Conservation (phyloP, 257 asterid species). For the Leonotis leonurus region DNA sequence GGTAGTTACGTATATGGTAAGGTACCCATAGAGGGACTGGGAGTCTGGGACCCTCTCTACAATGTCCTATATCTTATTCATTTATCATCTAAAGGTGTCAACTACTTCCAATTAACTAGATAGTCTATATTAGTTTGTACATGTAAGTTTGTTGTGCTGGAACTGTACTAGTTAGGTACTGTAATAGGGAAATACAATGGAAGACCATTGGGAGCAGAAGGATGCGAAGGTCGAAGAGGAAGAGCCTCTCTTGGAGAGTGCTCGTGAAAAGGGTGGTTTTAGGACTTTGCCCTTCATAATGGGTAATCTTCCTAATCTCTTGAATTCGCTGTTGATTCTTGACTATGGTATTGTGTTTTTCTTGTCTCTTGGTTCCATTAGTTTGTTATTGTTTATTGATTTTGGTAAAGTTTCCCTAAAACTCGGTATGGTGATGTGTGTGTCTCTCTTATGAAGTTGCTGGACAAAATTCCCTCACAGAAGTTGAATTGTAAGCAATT, state of each 20-base stretch:
- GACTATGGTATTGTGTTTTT: neutral
- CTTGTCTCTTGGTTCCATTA: neutral
- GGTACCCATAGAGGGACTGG: no score
- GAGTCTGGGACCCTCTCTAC: no score
- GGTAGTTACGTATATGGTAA: no score
- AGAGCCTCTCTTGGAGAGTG: conserved; percentile 28
- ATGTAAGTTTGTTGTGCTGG: no score
- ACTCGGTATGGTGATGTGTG: neutral
- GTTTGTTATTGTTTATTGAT: neutral
- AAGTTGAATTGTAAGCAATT: neutral
- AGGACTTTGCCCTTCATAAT: conserved; percentile 64
- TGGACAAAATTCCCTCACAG: neutral
- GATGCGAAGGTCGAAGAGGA: conserved; percentile 12
- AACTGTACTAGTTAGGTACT: no score
- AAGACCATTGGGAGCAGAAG: no score
- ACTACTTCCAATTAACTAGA: no score
- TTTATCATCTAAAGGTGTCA: no score
- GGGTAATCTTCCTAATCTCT: conserved; percentile 23
- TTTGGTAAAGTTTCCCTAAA: neutral
- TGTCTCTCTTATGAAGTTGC: neutral
- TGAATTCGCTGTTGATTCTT: neutral
- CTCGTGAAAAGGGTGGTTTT: conserved; percentile 53
- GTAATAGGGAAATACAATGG: no score
- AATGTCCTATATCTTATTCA: no score
- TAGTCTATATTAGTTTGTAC: no score